phyloP scores from a whole-genome alignment of 345 rosid species.

The Angophora floribunda region DNA sequence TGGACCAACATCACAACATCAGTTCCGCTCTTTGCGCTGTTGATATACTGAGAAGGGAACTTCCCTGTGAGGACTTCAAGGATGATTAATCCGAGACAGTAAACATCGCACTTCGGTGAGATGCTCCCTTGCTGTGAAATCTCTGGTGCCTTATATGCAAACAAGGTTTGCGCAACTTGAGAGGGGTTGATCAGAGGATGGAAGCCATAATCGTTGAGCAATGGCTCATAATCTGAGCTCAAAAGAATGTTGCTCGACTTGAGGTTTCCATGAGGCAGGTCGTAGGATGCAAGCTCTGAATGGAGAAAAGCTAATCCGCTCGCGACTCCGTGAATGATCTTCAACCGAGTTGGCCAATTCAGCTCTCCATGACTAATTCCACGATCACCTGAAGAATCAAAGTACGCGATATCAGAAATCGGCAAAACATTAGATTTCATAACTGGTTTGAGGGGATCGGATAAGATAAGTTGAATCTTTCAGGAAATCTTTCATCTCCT shows the following conservation, averaged over 20 bases:
- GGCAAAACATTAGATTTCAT: neutral
- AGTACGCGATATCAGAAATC: neutral
- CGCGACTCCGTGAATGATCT: slow-evolving; percentile 51
- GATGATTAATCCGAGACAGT: slow-evolving; percentile 58
- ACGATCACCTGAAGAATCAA: slow-evolving; percentile 4
- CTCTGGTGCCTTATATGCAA: slow-evolving; percentile 62
- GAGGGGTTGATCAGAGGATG: slow-evolving; percentile 23
- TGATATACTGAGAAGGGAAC: slow-evolving; percentile 50
- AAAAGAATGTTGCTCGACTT: slow-evolving; percentile 75
- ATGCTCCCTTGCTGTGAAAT: slow-evolving; percentile 10
- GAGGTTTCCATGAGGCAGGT: slow-evolving; percentile 75
- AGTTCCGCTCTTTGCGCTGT: slow-evolving; percentile 29
- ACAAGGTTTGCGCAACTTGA: slow-evolving; percentile 19
- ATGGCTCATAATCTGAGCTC: slow-evolving; percentile 43
- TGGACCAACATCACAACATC: slow-evolving; percentile 52
- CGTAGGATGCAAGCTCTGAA: slow-evolving; percentile 24
- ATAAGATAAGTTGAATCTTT: neutral
- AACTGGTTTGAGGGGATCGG: neutral
- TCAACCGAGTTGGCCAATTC: slow-evolving; percentile 51
- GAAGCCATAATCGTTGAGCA: slow-evolving; percentile 55
- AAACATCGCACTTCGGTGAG: slow-evolving; percentile 62
- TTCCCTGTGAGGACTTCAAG: slow-evolving; percentile 70
- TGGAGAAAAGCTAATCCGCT: slow-evolving; percentile 54
- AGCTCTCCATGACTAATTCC: slow-evolving; percentile 23
- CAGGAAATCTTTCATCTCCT: neutral